Base-by-base conservation (phyloP, 164 flowering plant species). In the Vitis amurensis region DNA sequence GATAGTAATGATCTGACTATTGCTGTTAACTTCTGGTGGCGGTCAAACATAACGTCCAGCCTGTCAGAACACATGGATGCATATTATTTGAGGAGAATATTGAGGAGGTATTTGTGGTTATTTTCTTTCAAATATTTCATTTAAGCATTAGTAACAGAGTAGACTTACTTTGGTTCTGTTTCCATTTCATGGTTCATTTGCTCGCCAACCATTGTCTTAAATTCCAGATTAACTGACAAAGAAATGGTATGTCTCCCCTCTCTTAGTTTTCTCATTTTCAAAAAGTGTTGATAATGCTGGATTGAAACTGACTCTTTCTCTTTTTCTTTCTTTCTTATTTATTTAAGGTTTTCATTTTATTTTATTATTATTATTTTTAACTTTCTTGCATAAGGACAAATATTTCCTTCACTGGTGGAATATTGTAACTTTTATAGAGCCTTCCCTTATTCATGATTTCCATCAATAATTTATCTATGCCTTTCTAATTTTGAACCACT, bases 11-110 rank as follows among this genome's bases (percentile, higher is more conserved):
- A 84, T 63, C 74, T 96, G 74, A 96, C 98, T 31, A 87, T 93
- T 69, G 97, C 91, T 29, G 86, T 96, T 50, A 96, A 93, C 82
- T 87, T 91, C 75, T 96, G 98, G 99, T 96, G 99, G 99, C 88
- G 73, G 67, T 93, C 99, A 65, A 66, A 76, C 66, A 77, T 82
- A 48, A 88, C 91, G 86, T 85, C 88, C 58, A 73, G 78, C 79
- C 82, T 93, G 87, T 64, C 74, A 71, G 91, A 92, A 55, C 97
- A 93, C 82, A 96, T 93, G 99, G 98, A 96, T 88, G 79, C 91
- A 52, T 96, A 93, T 78, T 96, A 89, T 76, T 71, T 93, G 72
- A 89, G 98, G 65, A 86, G 86, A 80, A 82, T 93, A 77, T 67
- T 91, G 64, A 91, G 87, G 80, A 91, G 98, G 99, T 93, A 60